Percentiles rank a stretch among this genome's conserved stretches.
These are phyloP conservation scores for Aspergillus funiculosus DNA, from an alignment of 495 filamentous ascomycete genomes.

Conservation along the genomic window DNA sequence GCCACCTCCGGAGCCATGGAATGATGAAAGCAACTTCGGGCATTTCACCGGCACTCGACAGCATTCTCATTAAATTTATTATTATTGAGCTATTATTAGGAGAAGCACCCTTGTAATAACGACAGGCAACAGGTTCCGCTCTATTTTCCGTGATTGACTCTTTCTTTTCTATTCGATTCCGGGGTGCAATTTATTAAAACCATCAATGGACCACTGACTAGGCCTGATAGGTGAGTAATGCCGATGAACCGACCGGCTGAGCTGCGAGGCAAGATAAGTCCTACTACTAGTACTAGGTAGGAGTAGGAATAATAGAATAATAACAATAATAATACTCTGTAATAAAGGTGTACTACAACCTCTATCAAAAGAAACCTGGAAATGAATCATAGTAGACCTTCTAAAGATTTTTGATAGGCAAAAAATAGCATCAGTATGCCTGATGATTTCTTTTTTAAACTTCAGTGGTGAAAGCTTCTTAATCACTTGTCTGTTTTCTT, in stretches of 20 bases:
- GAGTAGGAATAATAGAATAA: no score
- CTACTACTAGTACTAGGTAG: no score
- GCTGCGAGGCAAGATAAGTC: neutral
- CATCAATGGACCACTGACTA: neutral
- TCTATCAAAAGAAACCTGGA: neutral
- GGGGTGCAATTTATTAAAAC: neutral
- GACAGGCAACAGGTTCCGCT: neutral
- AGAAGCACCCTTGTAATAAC: neutral
- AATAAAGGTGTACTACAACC: neutral
- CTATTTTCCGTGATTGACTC: no score
- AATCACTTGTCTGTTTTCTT: neutral
- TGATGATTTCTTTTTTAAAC: constrained; percentile 11
- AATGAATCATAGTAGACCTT: no score
- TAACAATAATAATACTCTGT: constrained; percentile 1
- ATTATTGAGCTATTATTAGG: no score
- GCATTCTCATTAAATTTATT: neutral
- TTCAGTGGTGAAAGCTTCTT: constrained; percentile 11
- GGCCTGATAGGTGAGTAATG: constrained; percentile 11
- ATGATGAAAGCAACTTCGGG: neutral
- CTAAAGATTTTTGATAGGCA: no score
- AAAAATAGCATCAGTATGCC: no score
- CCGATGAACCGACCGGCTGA: constrained; percentile 18
- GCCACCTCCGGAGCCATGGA: neutral
- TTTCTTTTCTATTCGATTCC: no score
- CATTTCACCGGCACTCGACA: neutral